Evolutionary conservation across 345 rosid genomes (phyloP), one percentile per base, ranked within the genome.

Genomic region (Eucalyptus pumila): DNA sequence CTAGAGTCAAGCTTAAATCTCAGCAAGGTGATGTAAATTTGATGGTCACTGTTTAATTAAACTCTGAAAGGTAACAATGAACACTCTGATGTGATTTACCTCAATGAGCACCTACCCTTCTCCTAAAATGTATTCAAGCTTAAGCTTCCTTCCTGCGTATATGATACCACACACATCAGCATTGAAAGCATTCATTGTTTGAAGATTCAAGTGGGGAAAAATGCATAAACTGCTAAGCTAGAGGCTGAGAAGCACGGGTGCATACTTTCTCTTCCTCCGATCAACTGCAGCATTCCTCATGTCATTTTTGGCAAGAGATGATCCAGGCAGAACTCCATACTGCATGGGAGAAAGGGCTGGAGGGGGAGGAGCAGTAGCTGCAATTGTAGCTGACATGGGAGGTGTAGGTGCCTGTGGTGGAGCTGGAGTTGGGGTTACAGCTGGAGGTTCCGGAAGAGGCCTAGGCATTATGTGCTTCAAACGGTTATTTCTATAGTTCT

Each of bases 401-500:
- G 89, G 91, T 42, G 90, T 86, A 87, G 96, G 93, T 60, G 91
- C 95, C 87, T 90, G 92, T 9, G 90, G 88, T 87, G 92, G 90
- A 86, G 92, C 86, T 56, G 92, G 80, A 86, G 93, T 85, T 19
- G 94, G 88, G 76, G 94, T 94, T 34, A 94, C 94, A 87, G 95
- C 91, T 86, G 88, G 90, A 90, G 96, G 95, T 89, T 98, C 99
- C n/a, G 99, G 99, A 92, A 96, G 98, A 86, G 97, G 95, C 93
- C 97, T 94, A 8, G 99, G 99, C 92, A 94, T 89, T 88, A 98
- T 97, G 95, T 97, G 99, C 91, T 96, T 97, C 93, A 98, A 89
- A 87, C 99, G 91, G 90, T 98, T 98, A 94, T 96, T 98, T 90
- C 99, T 94, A 88, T 98, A 95, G 94, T 98, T 98, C 94, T 98